phyloP scores from a whole-genome alignment of 2,329 filamentous ascomycete genomes.

The Curvularia sp. region DNA sequence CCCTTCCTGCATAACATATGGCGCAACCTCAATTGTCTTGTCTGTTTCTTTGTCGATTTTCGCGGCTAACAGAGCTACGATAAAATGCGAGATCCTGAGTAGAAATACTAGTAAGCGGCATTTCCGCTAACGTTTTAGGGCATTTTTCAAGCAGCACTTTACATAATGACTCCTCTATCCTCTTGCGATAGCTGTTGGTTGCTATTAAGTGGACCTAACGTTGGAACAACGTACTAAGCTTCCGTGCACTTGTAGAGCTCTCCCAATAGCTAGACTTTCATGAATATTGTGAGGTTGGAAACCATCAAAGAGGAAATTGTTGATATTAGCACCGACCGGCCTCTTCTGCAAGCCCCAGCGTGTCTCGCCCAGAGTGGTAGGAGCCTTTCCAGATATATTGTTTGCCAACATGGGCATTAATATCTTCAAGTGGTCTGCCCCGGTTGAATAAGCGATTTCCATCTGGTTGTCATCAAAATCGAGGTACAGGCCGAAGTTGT shows the following conservation, averaged over 20 bases:
- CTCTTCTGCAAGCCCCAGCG: not conserved
- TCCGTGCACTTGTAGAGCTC: not conserved
- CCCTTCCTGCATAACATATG: too few species aligned
- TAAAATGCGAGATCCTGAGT: too few species aligned
- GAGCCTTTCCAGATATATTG: not conserved
- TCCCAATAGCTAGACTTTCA: not conserved
- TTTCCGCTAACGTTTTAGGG: too few species aligned
- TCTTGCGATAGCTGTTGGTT: too few species aligned
- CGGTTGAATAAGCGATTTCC: not conserved
- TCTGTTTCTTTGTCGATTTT: too few species aligned
- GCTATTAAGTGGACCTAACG: too few species aligned
- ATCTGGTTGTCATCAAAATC: not conserved
- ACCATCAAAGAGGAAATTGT: not conserved
- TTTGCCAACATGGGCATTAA: not conserved
- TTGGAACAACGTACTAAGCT: not conserved
- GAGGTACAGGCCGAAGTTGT: slow-evolving; percentile 1
- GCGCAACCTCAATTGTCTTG: too few species aligned
- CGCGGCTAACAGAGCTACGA: too few species aligned
- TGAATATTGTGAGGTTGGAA: not conserved
- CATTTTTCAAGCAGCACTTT: too few species aligned
- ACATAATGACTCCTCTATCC: too few species aligned
- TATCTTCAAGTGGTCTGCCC: not conserved
- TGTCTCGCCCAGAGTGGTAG: slow-evolving; percentile 1
- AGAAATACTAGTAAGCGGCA: too few species aligned
- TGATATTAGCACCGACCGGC: not conserved